A percentile compares a stretch with the other conserved stretches of the same genome.
These are phyloP conservation scores for Serendipita sp. DNA, from an alignment of 768 basidiomycete species.

Conservation along the genomic window DNA sequence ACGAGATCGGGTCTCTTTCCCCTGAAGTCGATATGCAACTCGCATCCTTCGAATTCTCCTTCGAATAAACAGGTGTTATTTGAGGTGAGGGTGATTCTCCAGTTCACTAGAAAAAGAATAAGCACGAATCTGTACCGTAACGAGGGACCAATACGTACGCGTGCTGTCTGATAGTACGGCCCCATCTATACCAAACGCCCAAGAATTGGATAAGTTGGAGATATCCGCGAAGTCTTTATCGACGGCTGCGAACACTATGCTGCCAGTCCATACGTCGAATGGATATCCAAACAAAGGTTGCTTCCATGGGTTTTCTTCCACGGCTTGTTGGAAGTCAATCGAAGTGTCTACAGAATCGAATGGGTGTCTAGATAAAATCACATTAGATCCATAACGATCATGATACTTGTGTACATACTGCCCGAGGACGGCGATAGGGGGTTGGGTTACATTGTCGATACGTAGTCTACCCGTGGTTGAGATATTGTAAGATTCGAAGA, in stretches of 20 bases:
- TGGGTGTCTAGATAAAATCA: background rate
- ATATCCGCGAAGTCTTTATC: background rate
- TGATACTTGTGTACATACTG: background rate
- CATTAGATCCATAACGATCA: background rate
- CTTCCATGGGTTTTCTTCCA: background rate
- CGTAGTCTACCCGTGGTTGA: background rate
- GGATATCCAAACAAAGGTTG: slow-evolving; percentile 1
- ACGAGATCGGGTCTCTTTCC: background rate
- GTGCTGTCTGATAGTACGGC: background rate
- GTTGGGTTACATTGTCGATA: background rate
- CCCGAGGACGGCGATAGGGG: background rate
- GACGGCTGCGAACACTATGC: background rate
- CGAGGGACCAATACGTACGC: background rate
- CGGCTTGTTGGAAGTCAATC: background rate
- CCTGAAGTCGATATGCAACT: background rate
- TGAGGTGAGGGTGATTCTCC: background rate
- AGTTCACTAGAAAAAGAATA: background rate
- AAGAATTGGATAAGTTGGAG: background rate
- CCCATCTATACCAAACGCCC: background rate
- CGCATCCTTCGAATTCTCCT: background rate
- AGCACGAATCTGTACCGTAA: background rate
- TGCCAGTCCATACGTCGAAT: background rate
- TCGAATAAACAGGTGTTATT: background rate
- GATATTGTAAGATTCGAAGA: background rate
- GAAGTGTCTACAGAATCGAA: background rate